Base-by-base conservation (phyloP, 192 early-diverging fungal species). In the Podila epigama region DNA sequence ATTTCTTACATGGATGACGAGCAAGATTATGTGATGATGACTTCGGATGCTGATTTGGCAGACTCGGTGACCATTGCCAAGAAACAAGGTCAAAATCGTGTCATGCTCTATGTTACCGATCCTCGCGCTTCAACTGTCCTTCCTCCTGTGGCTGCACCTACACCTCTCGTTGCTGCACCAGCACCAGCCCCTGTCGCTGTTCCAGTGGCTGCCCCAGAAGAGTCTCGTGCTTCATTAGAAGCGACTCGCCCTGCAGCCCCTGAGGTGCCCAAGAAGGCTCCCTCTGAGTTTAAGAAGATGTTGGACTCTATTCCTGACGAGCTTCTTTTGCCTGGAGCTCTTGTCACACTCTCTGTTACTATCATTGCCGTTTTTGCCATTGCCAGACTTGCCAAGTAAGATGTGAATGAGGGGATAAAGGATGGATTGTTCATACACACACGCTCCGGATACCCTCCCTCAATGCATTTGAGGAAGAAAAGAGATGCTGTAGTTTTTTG, bases 1-100 rank as follows among this genome's bases (percentile, higher is more conserved):
- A 83, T 95, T 34, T 90, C 89, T 2, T 98, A 96, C 68, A 75
- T 94, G 61, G 97, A 98, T 69, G 97, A 98, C 60, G 97, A 98
- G 53, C 86, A 90, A 37, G 97, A 98, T 75, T 79, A 86, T 58
- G 92, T 98, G 34, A 83, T 90, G 63, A 86, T 98, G 66, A 87
- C 88, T 31, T 84, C 84, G 32, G 91, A 93, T 58, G 84, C 84
- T 4, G 96, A 97, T 66, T 75, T 98, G 61, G 73, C 86, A 16
- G 94, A 97, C 50, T 94, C 97, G 12, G 93, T 97, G 0, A 67
- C 87, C 5, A 85, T 96, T 78, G 94, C 96, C 18, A 83, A 85
- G 41, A 87, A 90, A 75, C 86, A 89, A n/a, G 92, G 90, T 16
- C 89, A 88, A 68, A 86, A 87, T 60, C 89, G 92, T 28, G 87